A percentile compares a stretch with the other conserved stretches of the same genome.
phyloP scores from a whole-genome alignment of 129 eudicot genomes.

The Apium graveolens region DNA sequence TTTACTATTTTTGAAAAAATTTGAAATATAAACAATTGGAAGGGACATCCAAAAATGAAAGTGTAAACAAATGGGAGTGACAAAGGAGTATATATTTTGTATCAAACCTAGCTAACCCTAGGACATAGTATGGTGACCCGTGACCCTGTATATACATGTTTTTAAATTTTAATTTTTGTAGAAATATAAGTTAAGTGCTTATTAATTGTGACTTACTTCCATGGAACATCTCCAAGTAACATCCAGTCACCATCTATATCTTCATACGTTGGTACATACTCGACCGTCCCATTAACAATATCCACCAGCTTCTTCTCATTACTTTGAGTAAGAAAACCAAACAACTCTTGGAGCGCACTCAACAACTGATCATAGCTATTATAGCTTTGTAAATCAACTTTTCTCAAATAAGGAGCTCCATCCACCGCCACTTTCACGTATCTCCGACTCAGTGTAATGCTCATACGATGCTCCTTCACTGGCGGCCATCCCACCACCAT shows the following conservation, averaged over 20 bases:
- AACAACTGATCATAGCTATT: conserved; percentile 48
- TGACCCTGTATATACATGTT: no score
- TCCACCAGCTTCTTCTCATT: conserved; percentile 57
- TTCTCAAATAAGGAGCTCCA: conserved; percentile 86
- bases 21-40: no score
- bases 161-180: no score
- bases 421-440: conserved; percentile 90
- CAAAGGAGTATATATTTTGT: not conserved
- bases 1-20: no score
- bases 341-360: conserved; percentile 49
- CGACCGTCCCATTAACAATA: conserved; percentile 38
- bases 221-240: conserved; percentile 92
- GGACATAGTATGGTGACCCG: no score
- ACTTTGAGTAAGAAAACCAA: conserved; percentile 52
- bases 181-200: not conserved
- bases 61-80: no score
- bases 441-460: conserved; percentile 36
- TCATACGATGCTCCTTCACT: conserved; percentile 54
- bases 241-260: conserved; percentile 96
- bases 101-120: not conserved
- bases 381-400: conserved; percentile 60
- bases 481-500: conserved; percentile 93
- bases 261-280: conserved; percentile 83
- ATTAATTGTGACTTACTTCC: conserved; percentile 52
- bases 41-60: no score